These are phyloP conservation scores for Hypoxylon lienhwacheense DNA, from an alignment of 495 filamentous ascomycete genomes.

Conservation along the genomic window DNA sequence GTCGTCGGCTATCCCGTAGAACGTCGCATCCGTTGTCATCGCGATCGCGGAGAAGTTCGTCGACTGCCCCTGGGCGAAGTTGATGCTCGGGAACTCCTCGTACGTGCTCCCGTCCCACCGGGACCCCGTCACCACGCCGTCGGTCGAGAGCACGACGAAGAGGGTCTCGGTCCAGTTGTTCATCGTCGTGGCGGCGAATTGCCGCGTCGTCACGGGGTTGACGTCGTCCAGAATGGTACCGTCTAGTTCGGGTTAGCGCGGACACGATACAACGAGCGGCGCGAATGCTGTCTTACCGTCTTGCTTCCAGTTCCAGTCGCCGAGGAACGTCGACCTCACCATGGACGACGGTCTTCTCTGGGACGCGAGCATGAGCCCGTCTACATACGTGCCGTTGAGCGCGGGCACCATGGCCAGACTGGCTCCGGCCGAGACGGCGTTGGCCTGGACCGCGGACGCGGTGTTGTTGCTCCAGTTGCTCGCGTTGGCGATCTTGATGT, in stretches of 20 bases:
- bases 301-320: constrained; percentile 22
- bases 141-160: constrained; percentile 10
- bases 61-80: constrained; percentile 17
- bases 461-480: constrained; percentile 20
- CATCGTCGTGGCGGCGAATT: constrained; percentile 26
- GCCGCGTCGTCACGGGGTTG: constrained; percentile 15
- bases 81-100: constrained; percentile 13
- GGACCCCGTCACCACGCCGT: constrained; percentile 11
- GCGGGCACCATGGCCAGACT: constrained; percentile 22
- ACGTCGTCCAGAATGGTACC: constrained; percentile 21
- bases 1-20: constrained; percentile 30
- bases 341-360: constrained; percentile 23
- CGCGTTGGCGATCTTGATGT: constrained; percentile 15
- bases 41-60: constrained; percentile 32
- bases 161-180: constrained; percentile 22
- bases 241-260: constrained; percentile 9
- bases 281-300: constrained; percentile 9
- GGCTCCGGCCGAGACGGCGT: constrained; percentile 10
- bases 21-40: constrained; percentile 29
- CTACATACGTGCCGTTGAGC: constrained; percentile 1
- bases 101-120: constrained; percentile 15
- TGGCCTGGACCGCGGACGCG: constrained; percentile 1
- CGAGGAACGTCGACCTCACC: constrained; percentile 12
- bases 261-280: background rate
- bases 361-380: constrained; percentile 23